Evolutionary conservation across 73 alveolate species (phyloP).

Genomic region (Vitrella brassicaformis): DNA sequence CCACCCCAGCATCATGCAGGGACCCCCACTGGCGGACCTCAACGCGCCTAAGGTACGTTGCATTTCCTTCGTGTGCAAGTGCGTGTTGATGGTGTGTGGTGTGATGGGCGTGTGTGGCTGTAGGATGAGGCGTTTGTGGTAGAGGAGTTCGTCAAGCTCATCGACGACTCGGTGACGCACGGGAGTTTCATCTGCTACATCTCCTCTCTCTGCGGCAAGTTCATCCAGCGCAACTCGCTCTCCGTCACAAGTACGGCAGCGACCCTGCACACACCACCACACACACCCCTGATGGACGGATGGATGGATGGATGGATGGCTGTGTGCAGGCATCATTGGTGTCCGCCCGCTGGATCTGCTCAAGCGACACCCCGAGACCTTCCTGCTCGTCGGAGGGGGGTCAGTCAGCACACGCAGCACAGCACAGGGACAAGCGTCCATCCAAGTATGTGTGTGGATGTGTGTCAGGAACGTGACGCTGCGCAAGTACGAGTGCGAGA

Average conservation of each 20-base stretch:
- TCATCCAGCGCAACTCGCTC: conserved; percentile 1
- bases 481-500: too few species aligned
- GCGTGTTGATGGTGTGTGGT: neutral
- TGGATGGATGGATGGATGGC: neutral
- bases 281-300: neutral
- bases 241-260: neutral
- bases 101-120: neutral
- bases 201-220: conserved; percentile 5
- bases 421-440: too few species aligned
- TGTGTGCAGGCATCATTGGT: neutral
- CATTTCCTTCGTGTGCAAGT: neutral
- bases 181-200: conserved; percentile 1
- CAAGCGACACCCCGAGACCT: conserved; percentile 8
- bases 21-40: neutral
- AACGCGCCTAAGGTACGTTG: neutral
- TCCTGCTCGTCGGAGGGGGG: neutral
- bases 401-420: neutral
- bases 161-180: neutral
- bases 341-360: conserved; percentile 1
- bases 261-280: neutral
- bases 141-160: neutral
- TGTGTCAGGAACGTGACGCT: too few species aligned
- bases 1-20: neutral
- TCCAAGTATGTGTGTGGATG: too few species aligned
- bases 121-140: too few species aligned